Conservation (phyloP, 768 basidiomycete genomes). For the Boletus patriciae region DNA sequence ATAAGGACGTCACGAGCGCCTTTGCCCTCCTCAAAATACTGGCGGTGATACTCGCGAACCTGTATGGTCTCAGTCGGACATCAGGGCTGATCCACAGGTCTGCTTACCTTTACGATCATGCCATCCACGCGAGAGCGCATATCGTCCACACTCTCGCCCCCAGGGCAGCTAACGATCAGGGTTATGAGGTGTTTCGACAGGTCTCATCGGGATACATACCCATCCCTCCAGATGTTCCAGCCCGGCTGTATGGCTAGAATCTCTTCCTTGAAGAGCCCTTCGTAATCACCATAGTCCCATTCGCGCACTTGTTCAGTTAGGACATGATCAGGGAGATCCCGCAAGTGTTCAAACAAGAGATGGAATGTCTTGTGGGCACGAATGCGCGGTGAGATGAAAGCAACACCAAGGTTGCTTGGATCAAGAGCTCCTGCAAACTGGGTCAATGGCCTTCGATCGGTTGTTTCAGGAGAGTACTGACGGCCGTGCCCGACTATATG, state of each 20-base stretch:
- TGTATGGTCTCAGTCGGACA: constrained; percentile 28
- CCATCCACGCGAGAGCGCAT: constrained; percentile 79
- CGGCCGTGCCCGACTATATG: constrained; percentile 75
- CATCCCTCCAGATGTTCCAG: constrained; percentile 89
- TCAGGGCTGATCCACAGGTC: not conserved
- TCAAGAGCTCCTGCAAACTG: constrained; percentile 63
- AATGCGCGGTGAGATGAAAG: constrained; percentile 82
- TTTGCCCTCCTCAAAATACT: constrained; percentile 65
- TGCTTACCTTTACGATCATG: constrained; percentile 61
- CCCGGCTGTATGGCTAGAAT: constrained; percentile 58
- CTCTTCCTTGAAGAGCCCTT: constrained; percentile 78
- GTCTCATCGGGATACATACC: constrained; percentile 42
- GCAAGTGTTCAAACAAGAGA: constrained; percentile 61
- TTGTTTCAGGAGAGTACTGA: constrained; percentile 40
- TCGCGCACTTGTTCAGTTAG: constrained; percentile 70
- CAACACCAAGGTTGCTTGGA: constrained; percentile 70
- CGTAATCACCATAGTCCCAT: constrained; percentile 93
- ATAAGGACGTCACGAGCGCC: constrained; percentile 80
- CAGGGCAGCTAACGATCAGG: constrained; percentile 63
- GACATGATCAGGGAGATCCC: constrained; percentile 48
- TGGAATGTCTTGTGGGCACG: constrained; percentile 87
- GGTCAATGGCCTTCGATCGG: not conserved
- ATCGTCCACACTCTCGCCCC: constrained; percentile 79
- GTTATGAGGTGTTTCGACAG: not conserved
- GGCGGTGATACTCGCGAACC: constrained; percentile 71